Conservation (phyloP, 495 filamentous ascomycete genomes). For the Tuber brumale region DNA sequence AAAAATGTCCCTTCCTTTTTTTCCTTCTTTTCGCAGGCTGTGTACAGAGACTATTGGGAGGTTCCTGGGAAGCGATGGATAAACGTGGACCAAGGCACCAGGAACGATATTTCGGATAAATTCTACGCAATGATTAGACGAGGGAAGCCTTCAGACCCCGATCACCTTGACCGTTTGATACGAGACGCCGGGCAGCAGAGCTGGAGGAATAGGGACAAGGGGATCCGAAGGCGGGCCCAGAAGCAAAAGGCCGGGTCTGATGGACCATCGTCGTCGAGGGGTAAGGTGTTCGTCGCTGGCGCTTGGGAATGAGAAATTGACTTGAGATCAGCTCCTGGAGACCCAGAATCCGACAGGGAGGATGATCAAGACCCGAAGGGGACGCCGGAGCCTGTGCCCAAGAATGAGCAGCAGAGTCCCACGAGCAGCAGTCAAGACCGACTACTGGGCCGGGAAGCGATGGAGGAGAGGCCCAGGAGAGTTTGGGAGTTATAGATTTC, state of each 20-base stretch:
- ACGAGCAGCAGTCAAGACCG: neutral
- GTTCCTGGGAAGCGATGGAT: slow-evolving; percentile 3
- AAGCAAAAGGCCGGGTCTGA: neutral
- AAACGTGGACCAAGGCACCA: slow-evolving; percentile 1
- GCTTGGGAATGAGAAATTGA: neutral
- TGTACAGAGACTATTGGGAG: slow-evolving; percentile 4
- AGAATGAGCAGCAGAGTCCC: neutral
- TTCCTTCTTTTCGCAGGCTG: neutral
- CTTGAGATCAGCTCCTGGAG: neutral
- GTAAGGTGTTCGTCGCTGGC: neutral
- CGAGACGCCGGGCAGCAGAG: slow-evolving; percentile 4
- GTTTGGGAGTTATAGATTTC: slow-evolving; percentile 7
- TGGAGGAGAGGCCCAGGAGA: neutral
- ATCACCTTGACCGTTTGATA: slow-evolving; percentile 4
- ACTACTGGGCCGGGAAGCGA: neutral
- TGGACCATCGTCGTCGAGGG: neutral
- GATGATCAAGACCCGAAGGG: neutral
- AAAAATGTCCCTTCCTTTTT: neutral
- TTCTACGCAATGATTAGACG: slow-evolving; percentile 6
- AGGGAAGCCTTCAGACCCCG: slow-evolving; percentile 1
- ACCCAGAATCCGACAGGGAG: neutral
- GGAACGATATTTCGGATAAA: slow-evolving; percentile 5
- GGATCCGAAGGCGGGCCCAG: slow-evolving; percentile 1
- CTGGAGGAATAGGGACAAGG: slow-evolving; percentile 4
- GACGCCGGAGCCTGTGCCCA: neutral